These are phyloP conservation scores for Dalbergia oliveri DNA, from an alignment of 306 rosid genomes.

Conservation along the genomic window DNA sequence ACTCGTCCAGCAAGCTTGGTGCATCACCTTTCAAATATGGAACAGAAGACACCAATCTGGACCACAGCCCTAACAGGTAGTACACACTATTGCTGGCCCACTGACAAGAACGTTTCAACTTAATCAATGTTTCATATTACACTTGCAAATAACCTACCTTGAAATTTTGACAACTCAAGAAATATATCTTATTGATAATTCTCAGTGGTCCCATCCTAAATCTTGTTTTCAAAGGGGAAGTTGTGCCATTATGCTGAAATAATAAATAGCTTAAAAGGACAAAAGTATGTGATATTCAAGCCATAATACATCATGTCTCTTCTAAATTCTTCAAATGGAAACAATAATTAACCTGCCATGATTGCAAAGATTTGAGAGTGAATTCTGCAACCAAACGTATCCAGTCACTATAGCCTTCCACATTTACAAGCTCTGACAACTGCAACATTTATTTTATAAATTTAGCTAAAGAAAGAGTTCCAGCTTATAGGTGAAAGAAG, in stretches of 20 bases:
- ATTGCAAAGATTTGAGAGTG: conserved; percentile 94
- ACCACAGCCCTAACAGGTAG: conserved; percentile 97
- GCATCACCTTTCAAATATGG: conserved; percentile 99
- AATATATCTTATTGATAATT: conserved; percentile 33
- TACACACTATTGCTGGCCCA: conserved; percentile 99
- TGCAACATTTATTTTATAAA: conserved; percentile 51
- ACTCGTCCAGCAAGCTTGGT: conserved; percentile 96
- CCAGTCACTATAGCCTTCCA: conserved; percentile 99
- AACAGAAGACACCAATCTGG: conserved; percentile 97
- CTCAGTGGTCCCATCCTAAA: conserved; percentile 30
- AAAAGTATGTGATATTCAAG: not conserved
- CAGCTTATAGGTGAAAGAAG: conserved; percentile 4
- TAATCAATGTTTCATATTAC: conserved; percentile 50
- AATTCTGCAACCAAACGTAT: conserved; percentile 96
- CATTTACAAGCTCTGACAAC: conserved; percentile 97
- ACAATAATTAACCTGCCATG: conserved; percentile 85
- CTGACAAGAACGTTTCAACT: conserved; percentile 60
- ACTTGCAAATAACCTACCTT: conserved; percentile 36
- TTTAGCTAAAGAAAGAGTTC: conserved; percentile 35
- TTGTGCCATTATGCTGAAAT: conserved; percentile 17
- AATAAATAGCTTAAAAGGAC: conserved; percentile 14
- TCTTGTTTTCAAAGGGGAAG: conserved; percentile 22
- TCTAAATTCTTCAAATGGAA: conserved; percentile 37
- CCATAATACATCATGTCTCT: conserved; percentile 17
- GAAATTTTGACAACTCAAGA: conserved; percentile 29